Conservation (phyloP, 345 rosid genomes). For the Murraya paniculata region DNA sequence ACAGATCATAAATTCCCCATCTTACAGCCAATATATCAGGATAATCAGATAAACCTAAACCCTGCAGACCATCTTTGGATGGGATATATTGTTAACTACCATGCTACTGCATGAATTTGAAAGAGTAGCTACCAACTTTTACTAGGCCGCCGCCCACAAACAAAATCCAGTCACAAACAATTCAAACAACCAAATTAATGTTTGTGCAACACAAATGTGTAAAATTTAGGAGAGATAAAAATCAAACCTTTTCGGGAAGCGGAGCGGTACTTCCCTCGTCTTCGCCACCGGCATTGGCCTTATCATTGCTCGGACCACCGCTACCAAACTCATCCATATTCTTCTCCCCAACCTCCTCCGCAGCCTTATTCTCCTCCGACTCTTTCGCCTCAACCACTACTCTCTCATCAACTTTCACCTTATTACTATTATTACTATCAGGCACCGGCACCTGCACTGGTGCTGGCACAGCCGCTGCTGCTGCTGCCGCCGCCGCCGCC, state of each 20-base stretch:
- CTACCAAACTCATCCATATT: slow-evolving; percentile 37
- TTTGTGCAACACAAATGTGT: not conserved
- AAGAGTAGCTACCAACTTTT: no score
- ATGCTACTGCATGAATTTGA: no score
- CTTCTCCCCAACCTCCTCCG: slow-evolving; percentile 46
- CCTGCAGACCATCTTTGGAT: not conserved
- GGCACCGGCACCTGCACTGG: slow-evolving; percentile 7
- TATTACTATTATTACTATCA: slow-evolving; percentile 9
- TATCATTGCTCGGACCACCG: slow-evolving; percentile 38
- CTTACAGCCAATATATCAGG: not conserved
- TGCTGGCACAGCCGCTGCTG: not conserved
- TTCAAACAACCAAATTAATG: not conserved
- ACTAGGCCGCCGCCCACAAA: not conserved
- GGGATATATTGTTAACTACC: no score
- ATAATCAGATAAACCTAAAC: not conserved
- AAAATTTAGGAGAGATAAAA: not conserved
- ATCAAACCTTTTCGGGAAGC: slow-evolving; percentile 51
- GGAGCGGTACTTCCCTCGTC: slow-evolving; percentile 56
- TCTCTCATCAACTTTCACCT: slow-evolving; percentile 24
- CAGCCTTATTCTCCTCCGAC: slow-evolving; percentile 16
- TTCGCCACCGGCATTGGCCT: slow-evolving; percentile 46
- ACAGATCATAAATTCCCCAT: not conserved
- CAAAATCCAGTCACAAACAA: not conserved
- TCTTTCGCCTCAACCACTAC: slow-evolving; percentile 27
- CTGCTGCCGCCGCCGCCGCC: slow-evolving; percentile 44